Base-by-base conservation (phyloP, 768 basidiomycete species). In the Pleurotus tuoliensis region DNA sequence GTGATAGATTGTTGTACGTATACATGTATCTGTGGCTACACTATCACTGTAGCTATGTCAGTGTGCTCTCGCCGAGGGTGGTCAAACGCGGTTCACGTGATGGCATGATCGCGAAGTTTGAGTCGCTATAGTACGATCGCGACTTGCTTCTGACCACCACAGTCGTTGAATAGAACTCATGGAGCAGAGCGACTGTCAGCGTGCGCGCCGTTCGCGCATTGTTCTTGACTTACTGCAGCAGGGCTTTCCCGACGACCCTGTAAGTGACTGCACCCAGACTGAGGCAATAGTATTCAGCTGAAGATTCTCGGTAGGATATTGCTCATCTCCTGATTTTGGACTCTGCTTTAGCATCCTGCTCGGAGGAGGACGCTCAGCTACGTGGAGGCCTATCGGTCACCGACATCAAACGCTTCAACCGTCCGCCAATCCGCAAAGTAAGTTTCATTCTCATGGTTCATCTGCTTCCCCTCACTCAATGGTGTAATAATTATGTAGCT, bases 331-430 rank as follows among this genome's bases (percentile, higher is more conserved):
- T 47, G 7, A 24, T 22, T 7, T 13, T 47, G 8, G 0, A 47
- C 45, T 25, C 24, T 25, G 5, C 24, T 25, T 25, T 25, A 25
- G 24, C 24, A 11, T 34, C 30, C 9, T 34, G 7, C 11, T 34
- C 30, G 15, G 20, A 44, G 7, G 41, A 18, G n/a, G n/a, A 44
- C 11, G 15, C 20, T 44, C 20, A 11, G 7, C 41, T 27, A 16
- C 49, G 16, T 30, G 49, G 49, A 16, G 49, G 34, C 0, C 49
- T 53, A 16, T 53, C 51, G 5, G 16, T 22, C 8, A 38, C 34
- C 20, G 39, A 53, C 22, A 53, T 53, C 13, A 40, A 24, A 39
- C 51, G 51, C 39, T 53, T 53, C 39, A 53, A 41, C 41, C 51
- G 51, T 13, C 13, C 22, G 11, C 20, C 51, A 16, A 25, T 53